These are phyloP conservation scores for Onygena corvina DNA, from an alignment of 2,329 filamentous ascomycete genomes.

Conservation along the genomic window DNA sequence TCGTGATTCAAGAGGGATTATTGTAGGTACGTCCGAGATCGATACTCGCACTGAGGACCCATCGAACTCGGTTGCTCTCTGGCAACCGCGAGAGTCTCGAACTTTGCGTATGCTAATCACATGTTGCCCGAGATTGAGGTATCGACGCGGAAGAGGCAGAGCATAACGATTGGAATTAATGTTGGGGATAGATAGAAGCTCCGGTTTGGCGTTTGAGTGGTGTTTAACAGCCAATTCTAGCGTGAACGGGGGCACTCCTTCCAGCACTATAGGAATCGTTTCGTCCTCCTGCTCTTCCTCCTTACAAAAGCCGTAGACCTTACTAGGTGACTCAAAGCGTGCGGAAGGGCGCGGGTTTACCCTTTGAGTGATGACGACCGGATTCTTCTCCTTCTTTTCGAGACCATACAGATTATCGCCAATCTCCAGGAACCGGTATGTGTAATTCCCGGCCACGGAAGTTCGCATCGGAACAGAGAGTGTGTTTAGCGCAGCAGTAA, in stretches of 20 bases:
- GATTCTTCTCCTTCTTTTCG: slow-evolving; percentile 51
- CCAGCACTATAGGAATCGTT: slow-evolving; percentile 72
- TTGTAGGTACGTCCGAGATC: slow-evolving; percentile 83
- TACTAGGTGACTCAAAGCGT: slow-evolving; percentile 70
- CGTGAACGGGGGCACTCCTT: slow-evolving; percentile 74
- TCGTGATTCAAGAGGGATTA: slow-evolving; percentile 73
- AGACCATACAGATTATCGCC: slow-evolving; percentile 77
- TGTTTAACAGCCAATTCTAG: slow-evolving; percentile 91
- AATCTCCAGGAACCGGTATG: slow-evolving; percentile 72
- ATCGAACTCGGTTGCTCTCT: slow-evolving; percentile 59
- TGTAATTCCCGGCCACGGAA: slow-evolving; percentile 65
- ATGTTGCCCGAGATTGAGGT: slow-evolving; percentile 79
- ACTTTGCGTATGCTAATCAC: slow-evolving; percentile 81
- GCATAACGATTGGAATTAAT: slow-evolving; percentile 64
- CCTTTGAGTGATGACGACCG: slow-evolving; percentile 63
- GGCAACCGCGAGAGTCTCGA: slow-evolving; percentile 74
- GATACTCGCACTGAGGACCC: slow-evolving; percentile 75
- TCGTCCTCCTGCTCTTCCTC: slow-evolving; percentile 72
- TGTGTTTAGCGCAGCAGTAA: slow-evolving; percentile 64
- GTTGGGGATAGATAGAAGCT: slow-evolving; percentile 68
- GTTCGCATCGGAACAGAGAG: slow-evolving; percentile 81
- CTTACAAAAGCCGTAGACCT: slow-evolving; percentile 91
- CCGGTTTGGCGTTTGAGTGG: slow-evolving; percentile 64
- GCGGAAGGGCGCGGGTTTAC: slow-evolving; percentile 77
- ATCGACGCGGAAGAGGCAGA: slow-evolving; percentile 71